Percentiles rank a stretch among this genome's conserved stretches.
Conservation (phyloP, 2,329 filamentous ascomycete genomes). For the Fusarium subglutinans region DNA sequence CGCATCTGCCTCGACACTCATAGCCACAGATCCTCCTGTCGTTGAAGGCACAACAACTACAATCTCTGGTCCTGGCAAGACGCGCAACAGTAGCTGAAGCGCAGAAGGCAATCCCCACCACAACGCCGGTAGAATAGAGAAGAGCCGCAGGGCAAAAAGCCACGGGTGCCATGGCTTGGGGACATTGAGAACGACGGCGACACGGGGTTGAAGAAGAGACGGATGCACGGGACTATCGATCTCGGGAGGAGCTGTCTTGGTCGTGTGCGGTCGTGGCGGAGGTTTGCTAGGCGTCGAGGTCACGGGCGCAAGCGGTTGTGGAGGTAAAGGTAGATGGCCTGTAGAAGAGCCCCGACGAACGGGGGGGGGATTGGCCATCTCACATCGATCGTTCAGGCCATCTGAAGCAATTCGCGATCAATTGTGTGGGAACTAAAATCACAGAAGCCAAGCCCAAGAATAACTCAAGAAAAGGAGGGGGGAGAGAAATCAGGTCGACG, state of each 20-base stretch:
- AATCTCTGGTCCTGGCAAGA: constrained; percentile 56
- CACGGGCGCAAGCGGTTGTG: constrained; percentile 28
- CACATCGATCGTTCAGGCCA: constrained; percentile 39
- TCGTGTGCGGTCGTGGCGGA: constrained; percentile 1
- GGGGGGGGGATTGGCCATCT: constrained; percentile 42
- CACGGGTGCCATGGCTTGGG: constrained; percentile 77
- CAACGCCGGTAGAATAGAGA: constrained; percentile 75
- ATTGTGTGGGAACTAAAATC: neutral
- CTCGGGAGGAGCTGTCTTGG: constrained; percentile 7
- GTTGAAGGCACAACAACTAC: constrained; percentile 42
- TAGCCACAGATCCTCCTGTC: constrained; percentile 28
- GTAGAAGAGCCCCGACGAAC: constrained; percentile 39
- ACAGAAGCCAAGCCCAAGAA: neutral
- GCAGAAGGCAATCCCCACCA: constrained; percentile 77
- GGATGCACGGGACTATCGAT: constrained; percentile 38
- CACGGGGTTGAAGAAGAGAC: constrained; percentile 75
- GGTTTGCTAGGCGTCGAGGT: constrained; percentile 16
- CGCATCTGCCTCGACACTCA: constrained; percentile 37
- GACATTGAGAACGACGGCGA: constrained; percentile 81
- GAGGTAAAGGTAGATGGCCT: constrained; percentile 37
- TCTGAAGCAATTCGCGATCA: constrained; percentile 18
- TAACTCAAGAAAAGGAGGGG: neutral
- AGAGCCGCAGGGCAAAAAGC: constrained; percentile 75
- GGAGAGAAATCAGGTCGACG: neutral
- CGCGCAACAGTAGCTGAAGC: constrained; percentile 72